Evolutionary conservation across 73 alveolate species (phyloP).

Genomic region (Paramecium biaurelia): DNA sequence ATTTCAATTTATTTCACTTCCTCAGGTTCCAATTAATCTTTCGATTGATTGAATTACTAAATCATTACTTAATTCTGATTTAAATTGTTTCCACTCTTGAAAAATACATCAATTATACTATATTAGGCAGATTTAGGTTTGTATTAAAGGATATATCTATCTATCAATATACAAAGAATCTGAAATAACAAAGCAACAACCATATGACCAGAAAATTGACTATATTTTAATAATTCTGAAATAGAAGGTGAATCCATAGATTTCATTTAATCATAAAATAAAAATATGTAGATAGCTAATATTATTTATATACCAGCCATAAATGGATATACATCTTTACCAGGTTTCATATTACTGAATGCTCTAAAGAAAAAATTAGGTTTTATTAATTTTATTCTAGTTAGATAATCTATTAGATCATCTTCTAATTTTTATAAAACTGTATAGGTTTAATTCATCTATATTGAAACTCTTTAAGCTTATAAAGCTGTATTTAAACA

Average conservation of each 20-base stretch:
- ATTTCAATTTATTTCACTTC: neutral
- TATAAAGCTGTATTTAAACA: neutral
- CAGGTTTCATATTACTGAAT: constrained; percentile 81
- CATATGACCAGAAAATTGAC: constrained; percentile 75
- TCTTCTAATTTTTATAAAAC: constrained; percentile 4
- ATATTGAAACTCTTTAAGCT: neutral
- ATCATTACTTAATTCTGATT: neutral
- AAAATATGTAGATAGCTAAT: constrained; percentile 80
- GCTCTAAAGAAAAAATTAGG: neutral
- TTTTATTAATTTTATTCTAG: neutral
- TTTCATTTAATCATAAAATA: constrained; percentile 87
- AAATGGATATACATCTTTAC: constrained; percentile 86
- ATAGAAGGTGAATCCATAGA: constrained; percentile 74
- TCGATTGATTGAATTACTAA: neutral
- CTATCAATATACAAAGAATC: constrained; percentile 68
- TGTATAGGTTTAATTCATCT: neutral
- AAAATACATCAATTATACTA: neutral
- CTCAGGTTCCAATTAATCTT: neutral
- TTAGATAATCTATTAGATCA: neutral
- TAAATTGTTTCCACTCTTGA: neutral
- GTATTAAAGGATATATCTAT: constrained; percentile 63
- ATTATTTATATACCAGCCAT: constrained; percentile 74
- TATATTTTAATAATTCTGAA: constrained; percentile 63
- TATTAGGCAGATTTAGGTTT: neutral
- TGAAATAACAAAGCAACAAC: constrained; percentile 74